Evolutionary conservation across 2,329 filamentous ascomycete species (phyloP).

Genomic region (Diaporthe sp.): DNA sequence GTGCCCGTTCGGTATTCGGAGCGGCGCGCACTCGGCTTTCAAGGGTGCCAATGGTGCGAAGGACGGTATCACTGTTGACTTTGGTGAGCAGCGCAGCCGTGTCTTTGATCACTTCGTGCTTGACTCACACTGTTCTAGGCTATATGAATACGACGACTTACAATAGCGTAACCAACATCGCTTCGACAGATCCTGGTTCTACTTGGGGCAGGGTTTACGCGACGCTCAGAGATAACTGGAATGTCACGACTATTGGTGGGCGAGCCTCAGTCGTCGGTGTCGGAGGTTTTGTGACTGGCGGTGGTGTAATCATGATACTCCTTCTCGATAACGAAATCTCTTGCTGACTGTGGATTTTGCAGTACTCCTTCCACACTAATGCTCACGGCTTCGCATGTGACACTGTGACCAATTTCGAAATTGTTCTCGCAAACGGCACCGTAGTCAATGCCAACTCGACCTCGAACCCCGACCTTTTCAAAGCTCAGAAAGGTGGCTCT

Average conservation of each 20-base stretch:
- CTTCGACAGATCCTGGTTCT: constrained; percentile 49
- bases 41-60: constrained; percentile 48
- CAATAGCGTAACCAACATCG: constrained; percentile 45
- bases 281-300: constrained; percentile 54
- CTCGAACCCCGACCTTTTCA: constrained; percentile 56
- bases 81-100: constrained; percentile 42
- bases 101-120: background rate
- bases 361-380: constrained; percentile 55
- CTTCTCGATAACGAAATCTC: too few relatives aligned
- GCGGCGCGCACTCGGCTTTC: constrained; percentile 52
- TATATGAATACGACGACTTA: constrained; percentile 47
- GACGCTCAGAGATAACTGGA: constrained; percentile 31
- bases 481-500: constrained; percentile 58
- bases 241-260: constrained; percentile 51
- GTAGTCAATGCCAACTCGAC: constrained; percentile 56
- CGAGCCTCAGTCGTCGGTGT: constrained; percentile 58
- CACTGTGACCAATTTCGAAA: constrained; percentile 57
- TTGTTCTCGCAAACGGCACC: constrained; percentile 60
- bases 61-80: constrained; percentile 51
- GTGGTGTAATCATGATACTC: background rate
- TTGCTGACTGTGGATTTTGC: constrained; percentile 53
- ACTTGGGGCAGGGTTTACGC: constrained; percentile 49
- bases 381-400: constrained; percentile 60
- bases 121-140: background rate
- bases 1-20: constrained; percentile 53